Percentiles rank a stretch among this genome's conserved stretches.
Conservation (phyloP, 148 eudicot species). For the Pharnaceum exiguum region DNA sequence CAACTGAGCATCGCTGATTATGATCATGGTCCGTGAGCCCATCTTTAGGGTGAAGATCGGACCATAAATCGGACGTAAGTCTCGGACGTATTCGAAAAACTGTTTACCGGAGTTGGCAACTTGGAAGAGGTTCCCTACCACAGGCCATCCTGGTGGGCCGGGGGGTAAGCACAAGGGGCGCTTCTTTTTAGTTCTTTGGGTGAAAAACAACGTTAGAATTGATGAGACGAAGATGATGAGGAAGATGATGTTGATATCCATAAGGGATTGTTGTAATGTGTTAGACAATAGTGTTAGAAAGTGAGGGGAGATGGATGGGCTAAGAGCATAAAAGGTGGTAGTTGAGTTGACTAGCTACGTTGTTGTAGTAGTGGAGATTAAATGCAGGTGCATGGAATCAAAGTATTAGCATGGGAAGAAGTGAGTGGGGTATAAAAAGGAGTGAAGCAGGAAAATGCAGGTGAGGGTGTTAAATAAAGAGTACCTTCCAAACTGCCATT, state of each 20-base stretch:
- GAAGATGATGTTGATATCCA: constrained; percentile 46
- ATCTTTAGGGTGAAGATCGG: constrained; percentile 76
- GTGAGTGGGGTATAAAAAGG: no score
- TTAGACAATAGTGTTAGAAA: no score
- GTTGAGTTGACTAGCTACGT: no score
- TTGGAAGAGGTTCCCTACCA: constrained; percentile 87
- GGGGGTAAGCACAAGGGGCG: constrained; percentile 47
- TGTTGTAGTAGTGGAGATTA: no score
- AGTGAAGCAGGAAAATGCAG: no score
- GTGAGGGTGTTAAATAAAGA: no score
- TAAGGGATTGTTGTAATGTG: no score
- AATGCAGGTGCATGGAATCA: no score
- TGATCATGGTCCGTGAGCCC: constrained; percentile 82
- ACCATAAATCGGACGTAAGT: constrained; percentile 54
- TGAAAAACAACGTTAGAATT: constrained; percentile 13
- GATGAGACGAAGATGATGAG: constrained; percentile 33
- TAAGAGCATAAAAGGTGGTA: no score
- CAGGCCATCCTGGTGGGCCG: constrained; percentile 89
- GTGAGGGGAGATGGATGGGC: no score
- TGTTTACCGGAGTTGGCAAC: constrained; percentile 77
- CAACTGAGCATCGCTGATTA: constrained; percentile 47
- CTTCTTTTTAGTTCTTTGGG: constrained; percentile 12
- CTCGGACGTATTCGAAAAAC: constrained; percentile 64
- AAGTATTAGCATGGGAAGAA: no score
- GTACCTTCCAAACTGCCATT: no score